Evolutionary conservation across 441 rosid genomes (phyloP), one percentile per base, ranked within the genome.

Genomic region (Biscutella auriculata): DNA sequence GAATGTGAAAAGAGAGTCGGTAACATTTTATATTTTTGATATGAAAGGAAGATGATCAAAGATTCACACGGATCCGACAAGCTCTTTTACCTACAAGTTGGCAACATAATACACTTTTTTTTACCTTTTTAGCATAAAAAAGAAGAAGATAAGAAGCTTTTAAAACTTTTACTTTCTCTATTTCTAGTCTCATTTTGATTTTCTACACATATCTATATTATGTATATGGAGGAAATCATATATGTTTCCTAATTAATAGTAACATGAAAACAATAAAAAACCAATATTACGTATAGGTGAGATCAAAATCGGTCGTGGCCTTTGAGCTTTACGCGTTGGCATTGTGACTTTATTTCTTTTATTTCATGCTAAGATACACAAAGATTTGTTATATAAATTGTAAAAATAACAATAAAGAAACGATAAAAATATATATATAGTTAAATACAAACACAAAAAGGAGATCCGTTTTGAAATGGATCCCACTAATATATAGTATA

Each of bases 271-370:
- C 8, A 62, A 42, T 8, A 11, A 14, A 52, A 66, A 53, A 14
- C 30, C 60, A 14, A 60, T 43, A 45, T 45, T 54, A 45, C 61
- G 67, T 60, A 67, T 37, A 25, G 9, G 52, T 29, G 53, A 53
- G 51, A 32, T 48, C 57, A 35, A 29, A 41, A 19, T 30, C 30
- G 50, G 51, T 69, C 28, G 73, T 69, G 76, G 71, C 49, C 42
- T 29, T 65, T 44, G 21, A 48, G 13, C 64, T 65, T 65, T 65
- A 2, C 4, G 23, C 2, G 23, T 19, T 19, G 23, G 23, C 23
- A 19, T 19, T 19, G 23, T 19, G n/a, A n/a, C n/a, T n/a, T n/a
- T n/a, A n/a, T n/a, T n/a, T n/a, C n/a, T n/a, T 62, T 68, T 48
- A n/a, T 45, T 40, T 28, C 57, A 54, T 60, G 63, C 40, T 54